Conservation (phyloP, 768 basidiomycete species). For the Leucocoprinus sp. region DNA sequence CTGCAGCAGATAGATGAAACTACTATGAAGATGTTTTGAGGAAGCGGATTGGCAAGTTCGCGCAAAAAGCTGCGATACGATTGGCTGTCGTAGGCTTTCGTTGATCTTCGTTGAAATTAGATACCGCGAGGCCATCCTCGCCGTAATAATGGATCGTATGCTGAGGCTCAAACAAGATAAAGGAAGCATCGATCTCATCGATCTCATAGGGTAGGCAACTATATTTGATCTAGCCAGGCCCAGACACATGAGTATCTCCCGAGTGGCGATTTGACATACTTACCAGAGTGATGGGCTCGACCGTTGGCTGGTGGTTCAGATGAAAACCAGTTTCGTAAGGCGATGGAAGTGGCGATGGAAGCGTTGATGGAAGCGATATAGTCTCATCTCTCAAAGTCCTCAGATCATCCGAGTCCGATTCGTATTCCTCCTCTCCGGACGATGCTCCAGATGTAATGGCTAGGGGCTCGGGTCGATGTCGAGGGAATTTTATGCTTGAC, state of each 20-base stretch:
- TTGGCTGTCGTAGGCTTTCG: constrained; percentile 13
- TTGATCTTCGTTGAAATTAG: constrained; percentile 12
- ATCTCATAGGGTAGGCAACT: constrained; percentile 13
- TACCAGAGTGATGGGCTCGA: constrained; percentile 9
- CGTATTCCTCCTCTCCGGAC: constrained; percentile 10
- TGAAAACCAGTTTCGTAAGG: constrained; percentile 9
- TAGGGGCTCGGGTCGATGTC: constrained; percentile 1
- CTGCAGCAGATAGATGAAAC: background rate
- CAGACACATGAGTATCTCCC: background rate
- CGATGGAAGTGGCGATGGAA: constrained; percentile 7
- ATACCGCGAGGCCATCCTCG: constrained; percentile 17
- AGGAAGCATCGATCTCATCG: constrained; percentile 13
- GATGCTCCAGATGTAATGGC: constrained; percentile 5
- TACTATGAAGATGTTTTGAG: constrained; percentile 5
- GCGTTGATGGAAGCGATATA: background rate
- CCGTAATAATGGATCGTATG: constrained; percentile 15
- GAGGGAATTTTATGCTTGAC: constrained; percentile 4
- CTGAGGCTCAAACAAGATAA: constrained; percentile 15
- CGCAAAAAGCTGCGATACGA: constrained; percentile 18
- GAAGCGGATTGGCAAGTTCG: constrained; percentile 18
- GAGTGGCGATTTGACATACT: background rate
- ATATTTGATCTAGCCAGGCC: constrained; percentile 11
- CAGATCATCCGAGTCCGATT: constrained; percentile 10
- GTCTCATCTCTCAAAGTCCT: constrained; percentile 9
- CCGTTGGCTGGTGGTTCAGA: constrained; percentile 8